A percentile compares a stretch with the other conserved stretches of the same genome.
These are phyloP conservation scores for Sporodiniella umbellata DNA, from an alignment of 371 early-diverging fungal species.

Conservation along the genomic window DNA sequence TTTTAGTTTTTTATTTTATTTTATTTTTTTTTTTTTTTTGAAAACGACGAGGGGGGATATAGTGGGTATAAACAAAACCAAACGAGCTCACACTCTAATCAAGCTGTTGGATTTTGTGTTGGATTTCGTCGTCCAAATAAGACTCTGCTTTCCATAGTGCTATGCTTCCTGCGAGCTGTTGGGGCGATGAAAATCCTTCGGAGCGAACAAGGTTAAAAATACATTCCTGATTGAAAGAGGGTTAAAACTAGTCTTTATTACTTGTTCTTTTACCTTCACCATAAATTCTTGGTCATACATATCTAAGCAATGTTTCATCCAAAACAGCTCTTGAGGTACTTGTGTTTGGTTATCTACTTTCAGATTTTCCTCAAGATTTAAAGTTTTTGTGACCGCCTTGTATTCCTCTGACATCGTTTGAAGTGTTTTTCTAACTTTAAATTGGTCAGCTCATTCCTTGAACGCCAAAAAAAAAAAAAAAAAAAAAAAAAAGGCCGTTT, in stretches of 20 bases:
- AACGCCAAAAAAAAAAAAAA: too few relatives aligned
- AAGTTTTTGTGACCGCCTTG: background rate
- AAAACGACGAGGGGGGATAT: too few relatives aligned
- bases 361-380: constrained; percentile 7
- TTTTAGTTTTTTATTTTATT: too few relatives aligned
- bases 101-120: constrained; percentile 15
- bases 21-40: too few relatives aligned
- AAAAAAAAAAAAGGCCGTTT: too few relatives aligned
- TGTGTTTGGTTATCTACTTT: constrained; percentile 2
- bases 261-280: constrained; percentile 17
- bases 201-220: constrained; percentile 17
- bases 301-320: constrained; percentile 13
- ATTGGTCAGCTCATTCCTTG: background rate
- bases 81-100: too few relatives aligned
- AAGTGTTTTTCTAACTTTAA: constrained; percentile 13
- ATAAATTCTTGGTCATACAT: constrained; percentile 33
- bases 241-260: background rate
- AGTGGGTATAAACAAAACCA: too few relatives aligned
- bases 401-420: constrained; percentile 26
- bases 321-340: constrained; percentile 12
- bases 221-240: constrained; percentile 13
- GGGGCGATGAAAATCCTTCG: constrained; percentile 24
- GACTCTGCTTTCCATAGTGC: constrained; percentile 30
- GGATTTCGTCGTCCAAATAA: constrained; percentile 25
- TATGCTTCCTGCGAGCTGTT: constrained; percentile 28